phyloP scores from a whole-genome alignment of 1,284 basidiomycete genomes.

The Rhodotorula sp. region DNA sequence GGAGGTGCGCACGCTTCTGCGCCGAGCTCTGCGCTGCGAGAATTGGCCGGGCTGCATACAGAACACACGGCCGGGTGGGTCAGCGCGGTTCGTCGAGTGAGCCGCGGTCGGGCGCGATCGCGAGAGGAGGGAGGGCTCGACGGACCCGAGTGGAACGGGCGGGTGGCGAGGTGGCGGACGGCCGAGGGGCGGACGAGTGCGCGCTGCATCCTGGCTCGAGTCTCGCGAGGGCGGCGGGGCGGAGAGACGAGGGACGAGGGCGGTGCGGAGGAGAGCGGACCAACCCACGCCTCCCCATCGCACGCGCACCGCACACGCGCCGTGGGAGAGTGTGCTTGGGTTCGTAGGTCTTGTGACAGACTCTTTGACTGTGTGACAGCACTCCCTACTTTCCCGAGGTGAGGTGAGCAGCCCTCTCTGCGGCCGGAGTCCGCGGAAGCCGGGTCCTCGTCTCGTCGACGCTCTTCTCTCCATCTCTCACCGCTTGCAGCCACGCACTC shows the following conservation, averaged over 20 bases:
- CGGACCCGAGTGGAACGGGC: conserved; percentile 29
- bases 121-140: neutral
- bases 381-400: too few relatives aligned
- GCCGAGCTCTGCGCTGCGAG: conserved; percentile 17
- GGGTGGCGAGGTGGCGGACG: conserved; percentile 12
- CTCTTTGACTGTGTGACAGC: too few relatives aligned
- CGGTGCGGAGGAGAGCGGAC: neutral
- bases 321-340: too few relatives aligned
- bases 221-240: too few relatives aligned
- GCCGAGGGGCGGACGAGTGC: conserved; percentile 16
- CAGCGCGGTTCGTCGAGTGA: neutral
- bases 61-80: neutral
- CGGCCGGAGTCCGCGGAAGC: too few relatives aligned
- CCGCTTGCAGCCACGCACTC: too few relatives aligned
- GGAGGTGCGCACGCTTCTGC: conserved; percentile 24
- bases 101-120: conserved; percentile 19
- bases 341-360: too few relatives aligned
- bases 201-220: neutral
- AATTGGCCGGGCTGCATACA: conserved; percentile 22
- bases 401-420: too few relatives aligned
- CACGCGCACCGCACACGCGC: too few relatives aligned
- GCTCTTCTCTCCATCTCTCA: too few relatives aligned
- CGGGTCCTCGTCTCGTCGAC: too few relatives aligned
- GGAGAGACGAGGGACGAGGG: neutral
- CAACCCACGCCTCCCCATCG: neutral